Base-by-base conservation (phyloP, 768 basidiomycete species). In the Trametes gibbosa region DNA sequence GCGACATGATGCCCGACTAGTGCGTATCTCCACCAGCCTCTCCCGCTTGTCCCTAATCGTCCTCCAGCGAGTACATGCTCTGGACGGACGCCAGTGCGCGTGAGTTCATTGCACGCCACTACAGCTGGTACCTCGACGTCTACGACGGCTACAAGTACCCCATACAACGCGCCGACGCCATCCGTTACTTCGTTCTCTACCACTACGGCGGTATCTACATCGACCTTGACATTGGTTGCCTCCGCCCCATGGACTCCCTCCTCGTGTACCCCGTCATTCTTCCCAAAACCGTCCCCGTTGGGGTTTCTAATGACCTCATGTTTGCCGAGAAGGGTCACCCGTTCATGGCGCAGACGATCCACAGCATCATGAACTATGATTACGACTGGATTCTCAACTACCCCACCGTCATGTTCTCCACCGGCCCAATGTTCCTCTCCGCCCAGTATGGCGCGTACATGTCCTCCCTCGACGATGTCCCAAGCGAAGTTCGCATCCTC, bases 361-460 rank as follows among this genome's bases (percentile, higher is more conserved):
- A 95, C 76, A 92, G 90, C 71, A 84, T 98, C 59, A 80, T 85
- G 67, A 86, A 87, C 21, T 99, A 96, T 70, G 92, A 98, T 75
- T 92, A 96, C 72, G 84, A 85, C 52, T 99, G 92, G 87, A 73
- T 97, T 53, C 84, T 95, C 70, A 97, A 98, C 74, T 99, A 99
- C 66, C 97, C 97, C 32, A 99, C 97, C 25, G 97, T 99, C 78
- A 99, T 99, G 97, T 99, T 99, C 76, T 94, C 94, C 53, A 99
- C 97, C 0, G 96, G 96, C 1, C 97, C 97, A 67, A 99, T 99
- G 97, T 99, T 98, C 75, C 77, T 99, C 13, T 98, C 95, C 0
- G 86, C 89, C 2, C 93, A 97, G 70, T 96, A 96, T 72, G 91
- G 92, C 41, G 79, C 95, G 51, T 98, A 91, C 56, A 81, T 84